phyloP scores from a whole-genome alignment of 1,139 yeast species.

The Magnusiomyces magnusii region DNA sequence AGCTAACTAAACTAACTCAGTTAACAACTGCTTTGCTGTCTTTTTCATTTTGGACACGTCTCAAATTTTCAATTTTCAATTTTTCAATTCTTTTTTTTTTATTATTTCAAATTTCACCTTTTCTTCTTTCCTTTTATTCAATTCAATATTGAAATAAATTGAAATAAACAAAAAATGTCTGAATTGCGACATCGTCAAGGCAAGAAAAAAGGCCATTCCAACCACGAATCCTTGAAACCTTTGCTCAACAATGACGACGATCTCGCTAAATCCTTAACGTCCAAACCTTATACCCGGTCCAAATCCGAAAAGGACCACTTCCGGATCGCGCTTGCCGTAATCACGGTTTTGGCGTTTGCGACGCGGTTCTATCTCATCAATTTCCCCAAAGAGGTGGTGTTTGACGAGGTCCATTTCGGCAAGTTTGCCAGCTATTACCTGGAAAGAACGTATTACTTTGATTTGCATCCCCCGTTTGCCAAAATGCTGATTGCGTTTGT shows the following conservation, averaged over 20 bases:
- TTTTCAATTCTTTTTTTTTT: too few relatives aligned
- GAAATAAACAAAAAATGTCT: conserved; percentile 11
- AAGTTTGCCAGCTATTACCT: conserved; percentile 62
- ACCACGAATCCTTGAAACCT: too few relatives aligned
- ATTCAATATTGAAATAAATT: too few relatives aligned
- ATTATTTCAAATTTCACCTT: too few relatives aligned
- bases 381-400: conserved; percentile 81
- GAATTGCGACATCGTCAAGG: conserved; percentile 17
- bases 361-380: conserved; percentile 67
- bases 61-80: too few relatives aligned
- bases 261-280: neutral
- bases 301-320: conserved; percentile 6
- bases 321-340: conserved; percentile 23
- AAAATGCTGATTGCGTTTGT: conserved; percentile 84
- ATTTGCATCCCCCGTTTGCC: conserved; percentile 97
- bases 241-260: too few relatives aligned
- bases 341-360: conserved; percentile 59
- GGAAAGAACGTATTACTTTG: conserved; percentile 50
- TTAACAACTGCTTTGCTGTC: too few relatives aligned
- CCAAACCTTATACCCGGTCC: neutral
- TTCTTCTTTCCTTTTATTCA: too few relatives aligned
- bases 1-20: too few relatives aligned
- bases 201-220: conserved; percentile 15
- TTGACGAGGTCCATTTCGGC: conserved; percentile 98
- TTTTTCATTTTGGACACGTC: too few relatives aligned